phyloP scores from a whole-genome alignment of 176 grass and related monocot genomes.

The Oryza officinalis region DNA sequence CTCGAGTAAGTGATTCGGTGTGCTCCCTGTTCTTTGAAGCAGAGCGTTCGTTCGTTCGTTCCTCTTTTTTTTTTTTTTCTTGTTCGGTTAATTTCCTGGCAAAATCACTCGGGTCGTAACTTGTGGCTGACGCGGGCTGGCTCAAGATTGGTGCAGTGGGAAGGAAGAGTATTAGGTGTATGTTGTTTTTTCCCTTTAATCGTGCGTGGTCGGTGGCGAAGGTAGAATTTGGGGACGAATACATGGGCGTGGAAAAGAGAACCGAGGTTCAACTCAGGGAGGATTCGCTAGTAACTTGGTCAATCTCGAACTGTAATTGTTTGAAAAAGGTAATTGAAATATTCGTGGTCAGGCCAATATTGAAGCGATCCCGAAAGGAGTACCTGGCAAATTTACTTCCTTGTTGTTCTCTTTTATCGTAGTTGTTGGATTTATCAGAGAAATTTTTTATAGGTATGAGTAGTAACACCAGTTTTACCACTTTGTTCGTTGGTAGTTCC shows the following conservation, averaged over 20 bases:
- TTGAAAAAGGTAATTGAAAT: not conserved
- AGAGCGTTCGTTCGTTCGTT: not conserved
- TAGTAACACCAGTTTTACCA: not conserved
- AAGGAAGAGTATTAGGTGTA: not conserved
- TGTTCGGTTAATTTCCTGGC: not conserved
- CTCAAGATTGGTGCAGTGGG: not conserved
- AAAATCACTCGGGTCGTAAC: not conserved
- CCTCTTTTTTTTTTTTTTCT: no score
- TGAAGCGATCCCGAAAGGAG: not conserved
- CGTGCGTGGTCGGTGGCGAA: not conserved
- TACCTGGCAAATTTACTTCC: not conserved
- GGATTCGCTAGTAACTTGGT: no score
- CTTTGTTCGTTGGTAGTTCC: conserved; percentile 29
- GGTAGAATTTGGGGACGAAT: not conserved
- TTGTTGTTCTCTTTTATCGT: not conserved
- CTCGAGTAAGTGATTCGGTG: not conserved
- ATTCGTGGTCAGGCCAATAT: not conserved
- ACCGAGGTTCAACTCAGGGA: not conserved
- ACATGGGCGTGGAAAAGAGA: not conserved
- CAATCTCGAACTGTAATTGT: not conserved
- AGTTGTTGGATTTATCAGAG: not conserved
- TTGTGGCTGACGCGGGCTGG: not conserved
- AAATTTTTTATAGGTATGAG: no score
- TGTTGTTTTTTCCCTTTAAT: no score
- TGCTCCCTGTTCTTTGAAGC: not conserved